These are phyloP conservation scores for Epichloe glyceriae DNA, from an alignment of 2,329 filamentous ascomycete genomes.

Conservation along the genomic window DNA sequence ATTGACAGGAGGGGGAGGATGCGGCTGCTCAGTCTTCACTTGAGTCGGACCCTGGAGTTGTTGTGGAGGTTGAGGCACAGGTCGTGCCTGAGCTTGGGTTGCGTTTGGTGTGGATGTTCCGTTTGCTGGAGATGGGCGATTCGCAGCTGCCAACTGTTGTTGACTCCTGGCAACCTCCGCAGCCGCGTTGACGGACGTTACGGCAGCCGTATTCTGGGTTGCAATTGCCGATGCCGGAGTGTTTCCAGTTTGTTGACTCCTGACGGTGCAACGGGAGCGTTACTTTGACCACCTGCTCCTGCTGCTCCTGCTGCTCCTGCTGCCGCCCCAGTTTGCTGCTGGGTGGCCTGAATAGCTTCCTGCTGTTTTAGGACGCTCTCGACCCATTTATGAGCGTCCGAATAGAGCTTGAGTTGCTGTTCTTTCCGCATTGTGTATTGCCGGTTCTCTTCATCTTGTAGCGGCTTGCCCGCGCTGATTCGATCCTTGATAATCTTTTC, in stretches of 20 bases:
- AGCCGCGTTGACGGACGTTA: constrained; percentile 30
- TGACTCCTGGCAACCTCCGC: constrained; percentile 34
- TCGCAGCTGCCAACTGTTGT: constrained; percentile 18
- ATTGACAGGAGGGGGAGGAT: constrained; percentile 34
- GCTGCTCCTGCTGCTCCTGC: constrained; percentile 5
- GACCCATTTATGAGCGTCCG: constrained; percentile 35
- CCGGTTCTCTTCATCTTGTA: constrained; percentile 35
- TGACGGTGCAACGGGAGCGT: constrained; percentile 13
- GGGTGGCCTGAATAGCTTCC: constrained; percentile 18
- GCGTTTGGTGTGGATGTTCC: constrained; percentile 13
- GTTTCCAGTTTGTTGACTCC: constrained; percentile 12
- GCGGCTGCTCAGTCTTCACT: constrained; percentile 20
- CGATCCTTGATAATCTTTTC: constrained; percentile 31
- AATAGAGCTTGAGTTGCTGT: constrained; percentile 29
- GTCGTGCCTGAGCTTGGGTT: constrained; percentile 16
- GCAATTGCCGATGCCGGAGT: constrained; percentile 11
- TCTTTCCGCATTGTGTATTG: constrained; percentile 31
- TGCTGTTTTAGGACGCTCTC: constrained; percentile 35
- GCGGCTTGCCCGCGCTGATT: constrained; percentile 27
- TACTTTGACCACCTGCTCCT: constrained; percentile 9
- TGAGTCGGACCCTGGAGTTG: constrained; percentile 14
- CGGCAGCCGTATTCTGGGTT: constrained; percentile 15
- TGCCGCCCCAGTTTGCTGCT: constrained; percentile 8
- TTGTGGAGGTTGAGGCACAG: constrained; percentile 14
- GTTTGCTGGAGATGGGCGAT: constrained; percentile 18